Base-by-base conservation (phyloP, 2,329 filamentous ascomycete genomes). In the Cladosporium velox region DNA sequence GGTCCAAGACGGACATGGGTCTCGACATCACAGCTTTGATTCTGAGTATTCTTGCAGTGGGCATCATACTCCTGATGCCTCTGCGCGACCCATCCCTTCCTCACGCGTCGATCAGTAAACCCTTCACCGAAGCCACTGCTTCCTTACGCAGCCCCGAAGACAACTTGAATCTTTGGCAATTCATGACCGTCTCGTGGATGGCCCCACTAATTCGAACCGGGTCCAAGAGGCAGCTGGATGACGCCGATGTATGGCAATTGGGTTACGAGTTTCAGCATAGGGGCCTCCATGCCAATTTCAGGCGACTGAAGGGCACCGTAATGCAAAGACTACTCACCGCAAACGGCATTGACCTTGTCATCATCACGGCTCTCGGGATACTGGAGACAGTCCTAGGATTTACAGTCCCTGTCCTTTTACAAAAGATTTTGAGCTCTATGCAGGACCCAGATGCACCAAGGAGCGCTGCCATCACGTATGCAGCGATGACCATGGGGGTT, bases 121-220 rank as follows among this genome's bases (percentile, higher is more conserved):
- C 86, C 1, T 87, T 85, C 63, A 79, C 82, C 21, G 69, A 78
- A 4, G 87, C 91, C 1, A 88, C 84, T 0, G 82, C 79, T 2
- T 77, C 82, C 2, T 79, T 91, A n/a, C 89, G 92, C 34, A 88
- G 85, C 58, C 89, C 93, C 0, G 93, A 97, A 76, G 93, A 97
- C 71, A 88, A 90, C 69, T 76, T 96, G 28, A 90, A 85, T 0
- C 81, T 93, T 0, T 93, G 91, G 85, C 90, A 93, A 70, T 97
- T 92, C 79, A 90, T 94, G 86, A 89, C 87, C 6, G 90, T 96
- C 32, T 91, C 87, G 0, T 97, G 93, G 93, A 89, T 96, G 79
- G 81, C 82, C 0, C 90, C 92, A 0, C 79, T 96, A 7, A 92
- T 96, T 14, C 79, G 81, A 1, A 77, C 88, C 28, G 91, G 90